Evolutionary conservation across 768 basidiomycete genomes (phyloP), one percentile per base, ranked within the genome.

Genomic region (Macrocybe gigantea): DNA sequence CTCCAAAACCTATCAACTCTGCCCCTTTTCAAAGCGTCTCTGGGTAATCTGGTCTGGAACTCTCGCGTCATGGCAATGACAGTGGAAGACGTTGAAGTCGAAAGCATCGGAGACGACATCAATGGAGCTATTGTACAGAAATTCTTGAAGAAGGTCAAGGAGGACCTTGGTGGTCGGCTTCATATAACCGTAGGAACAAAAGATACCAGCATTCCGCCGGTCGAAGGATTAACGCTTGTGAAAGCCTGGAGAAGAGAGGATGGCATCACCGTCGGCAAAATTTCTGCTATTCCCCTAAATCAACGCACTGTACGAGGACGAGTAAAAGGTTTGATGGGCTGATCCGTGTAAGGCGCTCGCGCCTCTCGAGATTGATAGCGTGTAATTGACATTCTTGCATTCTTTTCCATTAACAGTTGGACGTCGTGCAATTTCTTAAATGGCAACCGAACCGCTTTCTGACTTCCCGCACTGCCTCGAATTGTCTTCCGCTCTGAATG

Each of bases 111-210:
- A 7, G 52, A 47, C 1, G 56, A 47, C 9, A 65, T 69, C 48
- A 66, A 67, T 29, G 77, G 70, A 4, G 56, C 64, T 5, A 45
- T 46, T 11, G 56, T 53, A 6, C 44, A 49, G 31, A 67, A 67
- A 43, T 83, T 90, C 42, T 50, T 83, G 6, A 62, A 65, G 10
- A 46, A 53, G 34, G 56, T 91, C 11, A 68, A 76, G 0, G 60
- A 69, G 5, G 71, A 75, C 9, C 54, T 85, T 8, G 69, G 68
- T 47, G 56, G 66, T 5, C 51, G 77, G 49, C 63, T 94, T 56
- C 96, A 98, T 60, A 77, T 98, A 47, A 98, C 96, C 0, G 82
- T 97, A 5, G 96, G 90, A 6, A 94, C 90, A 11, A 56, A 60
- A 42, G 59, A 73, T 37, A 60, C 62, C 8, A 66, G 66, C 6